These are phyloP conservation scores for Plenodomus biglobosus DNA, from an alignment of 2,329 filamentous ascomycete genomes.

Conservation along the genomic window DNA sequence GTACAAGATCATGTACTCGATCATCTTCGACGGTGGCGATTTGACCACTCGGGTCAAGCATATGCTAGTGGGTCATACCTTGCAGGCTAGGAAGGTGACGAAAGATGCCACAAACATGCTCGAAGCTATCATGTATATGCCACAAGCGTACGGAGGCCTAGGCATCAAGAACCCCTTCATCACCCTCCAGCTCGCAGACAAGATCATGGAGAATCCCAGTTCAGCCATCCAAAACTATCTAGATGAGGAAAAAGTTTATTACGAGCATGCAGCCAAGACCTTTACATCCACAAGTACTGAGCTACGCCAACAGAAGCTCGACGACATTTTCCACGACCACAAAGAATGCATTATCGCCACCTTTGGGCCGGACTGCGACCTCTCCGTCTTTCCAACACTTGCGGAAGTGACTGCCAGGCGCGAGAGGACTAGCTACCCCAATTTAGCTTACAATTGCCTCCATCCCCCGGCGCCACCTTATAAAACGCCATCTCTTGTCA, in stretches of 20 bases:
- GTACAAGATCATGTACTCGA: slow-evolving; percentile 26
- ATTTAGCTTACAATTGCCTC: background rate
- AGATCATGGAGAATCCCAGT: slow-evolving; percentile 9
- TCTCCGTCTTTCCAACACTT: slow-evolving; percentile 13
- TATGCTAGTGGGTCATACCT: slow-evolving; percentile 15
- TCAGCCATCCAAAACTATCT: slow-evolving; percentile 13
- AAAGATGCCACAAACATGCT: slow-evolving; percentile 2
- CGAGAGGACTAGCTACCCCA: slow-evolving; percentile 15
- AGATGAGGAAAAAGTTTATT: slow-evolving; percentile 22
- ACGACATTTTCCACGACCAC: slow-evolving; percentile 18
- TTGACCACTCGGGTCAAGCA: slow-evolving; percentile 23
- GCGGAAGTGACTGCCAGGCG: slow-evolving; percentile 16
- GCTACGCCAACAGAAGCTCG: slow-evolving; percentile 14
- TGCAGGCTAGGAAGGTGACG: slow-evolving; percentile 1
- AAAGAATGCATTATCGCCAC: slow-evolving; percentile 7
- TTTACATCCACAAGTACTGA: slow-evolving; percentile 15
- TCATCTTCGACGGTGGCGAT: slow-evolving; percentile 21
- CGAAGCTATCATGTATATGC: slow-evolving; percentile 34
- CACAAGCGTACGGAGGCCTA: slow-evolving; percentile 31
- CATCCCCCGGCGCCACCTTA: no score
- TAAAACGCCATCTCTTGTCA: slow-evolving; percentile 5
- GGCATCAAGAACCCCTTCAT: slow-evolving; percentile 35
- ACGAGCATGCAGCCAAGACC: slow-evolving; percentile 12
- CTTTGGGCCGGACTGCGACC: slow-evolving; percentile 8
- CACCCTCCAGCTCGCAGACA: slow-evolving; percentile 21